phyloP scores from a whole-genome alignment of 805 yeast species.

The Yarrowia yakushimensis region DNA sequence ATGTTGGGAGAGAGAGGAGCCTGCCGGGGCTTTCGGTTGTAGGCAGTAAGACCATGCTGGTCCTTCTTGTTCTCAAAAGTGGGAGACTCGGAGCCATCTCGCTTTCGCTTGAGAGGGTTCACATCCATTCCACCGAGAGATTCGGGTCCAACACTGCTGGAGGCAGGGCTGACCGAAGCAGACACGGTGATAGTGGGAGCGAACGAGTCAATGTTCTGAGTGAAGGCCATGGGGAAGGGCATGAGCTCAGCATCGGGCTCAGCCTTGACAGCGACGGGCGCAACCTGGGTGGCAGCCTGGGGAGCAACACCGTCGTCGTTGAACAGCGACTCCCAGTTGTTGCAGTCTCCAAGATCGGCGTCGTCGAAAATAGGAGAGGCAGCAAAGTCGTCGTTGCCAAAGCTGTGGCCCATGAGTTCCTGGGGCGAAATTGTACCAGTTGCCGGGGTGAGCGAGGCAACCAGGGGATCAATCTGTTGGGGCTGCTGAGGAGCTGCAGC shows the following conservation, averaged over 20 bases:
- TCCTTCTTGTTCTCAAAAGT: conserved; percentile 47
- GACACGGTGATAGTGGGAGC: not conserved
- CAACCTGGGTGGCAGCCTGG: not conserved
- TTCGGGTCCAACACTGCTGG: conserved; percentile 24
- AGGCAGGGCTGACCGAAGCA: conserved; percentile 21
- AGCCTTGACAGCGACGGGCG: conserved; percentile 4
- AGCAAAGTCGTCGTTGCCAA: conserved; percentile 30
- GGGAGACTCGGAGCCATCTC: conserved; percentile 30
- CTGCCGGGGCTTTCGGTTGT: conserved; percentile 72
- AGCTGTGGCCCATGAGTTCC: conserved; percentile 19
- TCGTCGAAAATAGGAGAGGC: conserved; percentile 37
- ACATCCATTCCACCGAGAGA: not conserved
- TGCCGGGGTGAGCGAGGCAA: conserved; percentile 24
- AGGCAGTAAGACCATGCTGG: conserved; percentile 69
- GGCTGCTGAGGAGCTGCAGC: conserved; percentile 2
- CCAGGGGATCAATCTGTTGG: conserved; percentile 25
- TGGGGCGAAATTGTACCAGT: conserved; percentile 26
- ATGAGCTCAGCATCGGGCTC: conserved; percentile 21
- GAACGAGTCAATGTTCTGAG: conserved; percentile 13
- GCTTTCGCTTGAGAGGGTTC: conserved; percentile 25
- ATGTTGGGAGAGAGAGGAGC: conserved; percentile 70
- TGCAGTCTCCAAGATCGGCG: conserved; percentile 33
- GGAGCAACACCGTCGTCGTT: conserved; percentile 28
- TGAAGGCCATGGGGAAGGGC: conserved; percentile 25
- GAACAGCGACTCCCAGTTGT: conserved; percentile 39